These are phyloP conservation scores for Iris pallida DNA, from an alignment of 116 monocot genomes.

Conservation along the genomic window DNA sequence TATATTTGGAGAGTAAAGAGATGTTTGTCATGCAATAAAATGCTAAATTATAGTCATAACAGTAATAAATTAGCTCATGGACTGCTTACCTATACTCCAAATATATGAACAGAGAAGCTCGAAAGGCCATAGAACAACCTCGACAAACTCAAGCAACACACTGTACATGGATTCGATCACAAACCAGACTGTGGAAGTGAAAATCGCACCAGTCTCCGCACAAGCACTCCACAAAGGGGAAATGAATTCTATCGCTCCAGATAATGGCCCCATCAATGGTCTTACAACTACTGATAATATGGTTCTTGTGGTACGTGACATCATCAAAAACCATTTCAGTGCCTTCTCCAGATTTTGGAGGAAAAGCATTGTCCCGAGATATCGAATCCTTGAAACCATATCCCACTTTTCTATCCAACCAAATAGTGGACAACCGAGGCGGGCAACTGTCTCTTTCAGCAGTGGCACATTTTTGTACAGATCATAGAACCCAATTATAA, in stretches of 20 bases:
- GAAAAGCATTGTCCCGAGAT: conserved; percentile 61
- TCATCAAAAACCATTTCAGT: conserved; percentile 26
- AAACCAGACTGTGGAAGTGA: conserved; percentile 20
- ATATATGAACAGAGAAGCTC: conserved; percentile 23
- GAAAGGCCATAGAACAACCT: conserved; percentile 35
- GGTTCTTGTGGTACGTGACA: conserved; percentile 14
- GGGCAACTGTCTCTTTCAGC: conserved; percentile 38
- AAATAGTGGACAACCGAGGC: conserved; percentile 48
- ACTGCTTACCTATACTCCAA: conserved; percentile 23
- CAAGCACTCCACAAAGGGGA: conserved; percentile 37
- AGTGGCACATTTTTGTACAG: conserved; percentile 63
- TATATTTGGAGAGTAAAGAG: no score
- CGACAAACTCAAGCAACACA: conserved; percentile 18
- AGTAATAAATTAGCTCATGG: not conserved
- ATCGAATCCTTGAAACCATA: conserved; percentile 47
- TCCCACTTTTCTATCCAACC: conserved; percentile 59
- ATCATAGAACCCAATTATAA: conserved; percentile 65
- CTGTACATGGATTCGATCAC: conserved; percentile 11
- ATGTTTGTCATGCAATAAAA: no score
- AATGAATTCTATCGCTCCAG: conserved; percentile 17
- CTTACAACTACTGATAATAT: conserved; percentile 20
- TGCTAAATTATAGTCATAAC: no score
- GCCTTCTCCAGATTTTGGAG: conserved; percentile 51
- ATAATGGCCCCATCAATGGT: conserved; percentile 20
- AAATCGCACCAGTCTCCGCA: conserved; percentile 10